These are phyloP conservation scores for Mesembryanthemum crystallinum DNA, from an alignment of 148 eudicot genomes.

Conservation along the genomic window DNA sequence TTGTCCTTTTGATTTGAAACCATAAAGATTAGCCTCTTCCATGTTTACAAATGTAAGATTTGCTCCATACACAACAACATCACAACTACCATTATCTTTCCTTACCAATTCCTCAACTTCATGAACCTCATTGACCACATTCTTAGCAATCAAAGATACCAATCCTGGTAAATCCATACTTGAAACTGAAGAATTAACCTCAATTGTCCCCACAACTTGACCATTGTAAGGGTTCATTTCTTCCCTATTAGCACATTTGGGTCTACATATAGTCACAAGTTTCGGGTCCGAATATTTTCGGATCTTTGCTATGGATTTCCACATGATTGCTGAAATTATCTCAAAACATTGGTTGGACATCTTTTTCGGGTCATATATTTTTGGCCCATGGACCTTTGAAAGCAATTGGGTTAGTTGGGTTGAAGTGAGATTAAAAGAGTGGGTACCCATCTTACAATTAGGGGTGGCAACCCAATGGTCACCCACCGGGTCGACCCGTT, in stretches of 20 bases:
- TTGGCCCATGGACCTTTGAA: constrained; percentile 16
- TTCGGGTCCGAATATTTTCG: constrained; percentile 39
- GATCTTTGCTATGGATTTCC: constrained; percentile 54
- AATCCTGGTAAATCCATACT: constrained; percentile 28
- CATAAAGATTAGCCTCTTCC: constrained; percentile 47
- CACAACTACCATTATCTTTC: constrained; percentile 24
- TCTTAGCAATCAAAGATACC: constrained; percentile 30
- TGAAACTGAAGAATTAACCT: constrained; percentile 18
- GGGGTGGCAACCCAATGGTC: constrained; percentile 43
- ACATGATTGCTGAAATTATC: constrained; percentile 47
- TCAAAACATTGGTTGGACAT: constrained; percentile 31
- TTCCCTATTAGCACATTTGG: constrained; percentile 10
- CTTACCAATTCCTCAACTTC: constrained; percentile 37
- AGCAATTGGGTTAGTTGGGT: constrained; percentile 32
- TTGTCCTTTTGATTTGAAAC: constrained; percentile 38
- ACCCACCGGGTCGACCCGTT: constrained; percentile 49
- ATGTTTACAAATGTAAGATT: constrained; percentile 65
- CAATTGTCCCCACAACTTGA: constrained; percentile 40
- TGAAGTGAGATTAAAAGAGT: constrained; percentile 35
- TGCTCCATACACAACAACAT: constrained; percentile 63
- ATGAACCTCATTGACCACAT: constrained; percentile 33
- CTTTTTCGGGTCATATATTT: not conserved
- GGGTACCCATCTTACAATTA: constrained; percentile 36
- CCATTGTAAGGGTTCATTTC: constrained; percentile 31
- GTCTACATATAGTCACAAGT: constrained; percentile 48